Percentiles rank a stretch among this genome's conserved stretches.
These are phyloP conservation scores for Trichoderma simmonsii DNA, from an alignment of 2,329 filamentous ascomycete genomes.

Conservation along the genomic window DNA sequence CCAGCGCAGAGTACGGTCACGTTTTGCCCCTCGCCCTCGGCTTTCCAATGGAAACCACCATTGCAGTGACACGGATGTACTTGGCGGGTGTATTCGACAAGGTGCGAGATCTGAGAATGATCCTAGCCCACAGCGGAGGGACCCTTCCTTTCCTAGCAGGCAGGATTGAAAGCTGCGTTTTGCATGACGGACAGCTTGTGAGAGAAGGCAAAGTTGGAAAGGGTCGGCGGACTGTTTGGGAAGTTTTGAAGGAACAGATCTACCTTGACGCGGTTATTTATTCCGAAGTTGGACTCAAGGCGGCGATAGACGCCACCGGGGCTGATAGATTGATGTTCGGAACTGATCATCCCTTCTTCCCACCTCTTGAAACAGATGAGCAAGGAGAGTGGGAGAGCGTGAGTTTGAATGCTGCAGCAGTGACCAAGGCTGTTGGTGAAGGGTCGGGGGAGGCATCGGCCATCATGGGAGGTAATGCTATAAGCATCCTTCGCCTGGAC, in stretches of 20 bases:
- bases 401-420: constrained; percentile 48
- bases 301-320: constrained; percentile 66
- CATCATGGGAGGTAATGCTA: constrained; percentile 60
- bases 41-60: constrained; percentile 90
- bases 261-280: constrained; percentile 88
- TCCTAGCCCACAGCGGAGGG: constrained; percentile 85
- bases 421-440: constrained; percentile 48
- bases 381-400: constrained; percentile 69
- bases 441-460: constrained; percentile 46
- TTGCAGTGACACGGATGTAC: constrained; percentile 83
- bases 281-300: constrained; percentile 68
- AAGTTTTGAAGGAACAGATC: constrained; percentile 66
- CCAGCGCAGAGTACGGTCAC: constrained; percentile 71
- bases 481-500: constrained; percentile 44
- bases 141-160: constrained; percentile 87
- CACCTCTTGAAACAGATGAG: constrained; percentile 63
- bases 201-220: constrained; percentile 54
- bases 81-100: constrained; percentile 82
- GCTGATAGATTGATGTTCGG: constrained; percentile 74
- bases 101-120: constrained; percentile 64
- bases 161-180: constrained; percentile 80
- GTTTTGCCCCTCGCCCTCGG: constrained; percentile 82
- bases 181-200: constrained; percentile 75
- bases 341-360: constrained; percentile 82
- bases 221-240: constrained; percentile 51